Percentiles rank a stretch among this genome's conserved stretches.
Evolutionary conservation across 2,329 filamentous ascomycete species (phyloP).

Genomic region (Diaporthe sp.): DNA sequence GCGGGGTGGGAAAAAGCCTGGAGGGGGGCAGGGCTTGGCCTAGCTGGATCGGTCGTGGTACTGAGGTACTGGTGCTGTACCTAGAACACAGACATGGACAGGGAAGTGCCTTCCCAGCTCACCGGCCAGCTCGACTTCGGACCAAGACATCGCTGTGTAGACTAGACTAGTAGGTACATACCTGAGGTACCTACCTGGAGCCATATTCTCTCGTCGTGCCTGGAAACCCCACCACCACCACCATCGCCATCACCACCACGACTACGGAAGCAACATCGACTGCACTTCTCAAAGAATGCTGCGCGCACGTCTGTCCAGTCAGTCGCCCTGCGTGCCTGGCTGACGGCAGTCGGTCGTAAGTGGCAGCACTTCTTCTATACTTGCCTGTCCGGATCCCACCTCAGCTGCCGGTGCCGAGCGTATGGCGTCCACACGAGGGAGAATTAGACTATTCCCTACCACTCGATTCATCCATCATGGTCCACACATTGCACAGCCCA

Average conservation of each 20-base stretch:
- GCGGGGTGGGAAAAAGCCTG: slow-evolving; percentile 24
- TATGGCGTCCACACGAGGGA: slow-evolving; percentile 21
- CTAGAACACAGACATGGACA: slow-evolving; percentile 11
- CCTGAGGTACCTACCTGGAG: background rate
- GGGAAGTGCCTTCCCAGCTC: slow-evolving; percentile 26
- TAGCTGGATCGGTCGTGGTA: background rate
- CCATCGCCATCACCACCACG: background rate
- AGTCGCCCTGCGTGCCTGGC: slow-evolving; percentile 16
- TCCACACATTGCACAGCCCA: background rate
- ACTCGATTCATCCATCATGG: background rate
- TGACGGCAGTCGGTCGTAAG: slow-evolving; percentile 7
- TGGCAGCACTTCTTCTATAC: background rate
- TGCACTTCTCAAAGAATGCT: background rate
- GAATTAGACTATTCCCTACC: slow-evolving; percentile 10
- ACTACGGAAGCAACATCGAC: background rate
- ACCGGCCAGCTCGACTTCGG: slow-evolving; percentile 33
- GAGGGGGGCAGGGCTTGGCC: slow-evolving; percentile 17
- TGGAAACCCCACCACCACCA: background rate
- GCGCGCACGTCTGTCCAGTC: background rate
- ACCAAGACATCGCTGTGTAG: slow-evolving; percentile 12
- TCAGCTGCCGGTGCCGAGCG: slow-evolving; percentile 29
- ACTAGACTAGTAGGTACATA: background rate
- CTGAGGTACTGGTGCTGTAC: background rate
- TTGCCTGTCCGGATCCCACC: slow-evolving; percentile 8
- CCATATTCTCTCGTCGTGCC: background rate